Evolutionary conservation across 441 rosid genomes (phyloP), one percentile per base, ranked within the genome.

Genomic region (Populus trichocarpa): DNA sequence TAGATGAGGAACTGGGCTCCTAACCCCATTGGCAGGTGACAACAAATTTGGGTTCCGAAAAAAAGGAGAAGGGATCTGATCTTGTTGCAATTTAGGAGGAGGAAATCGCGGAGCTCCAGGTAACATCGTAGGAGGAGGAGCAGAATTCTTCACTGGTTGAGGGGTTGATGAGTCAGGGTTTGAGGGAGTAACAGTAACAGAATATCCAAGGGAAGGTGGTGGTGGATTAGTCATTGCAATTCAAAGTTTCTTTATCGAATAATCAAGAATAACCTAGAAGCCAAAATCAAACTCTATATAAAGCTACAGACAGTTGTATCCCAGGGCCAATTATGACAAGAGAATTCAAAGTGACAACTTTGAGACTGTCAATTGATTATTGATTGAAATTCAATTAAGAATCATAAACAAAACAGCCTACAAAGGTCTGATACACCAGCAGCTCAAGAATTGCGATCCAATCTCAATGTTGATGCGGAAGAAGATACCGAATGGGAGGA

Each of bases 41-140:
- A 85, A 59, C 69, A 89, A 40, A 79, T 77, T 88, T 33, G 91
- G 89, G 66, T 82, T 75, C 81, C 79, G 87, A 81, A 85, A 76
- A 2, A 92, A 86, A 63, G 97, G 93, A n/a, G 95, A 88, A 81
- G 85, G 68, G 63, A 83, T 63, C 76, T 89, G 94, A 80, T 94
- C 96, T 65, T 82, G 94, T 72, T 89, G 94, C 65, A 89, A 85
- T 73, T 64, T 84, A 13, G 91, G 91, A 13, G 89, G 85, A 73
- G 88, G 89, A 87, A 90, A 94, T 83, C 91, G 84, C 32, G 97
- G 92, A 67, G 89, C 87, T 81, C 80, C 83, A 69, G 92, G 85
- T 50, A 89, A 80, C 77, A 83, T 63, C 30, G 59, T 13, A 5
- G 80, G 84, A 64, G 91, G 84, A 42, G 88, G 77, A 84, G 88